These are phyloP conservation scores for Pseudocercospora cruenta DNA, from an alignment of 2,329 filamentous ascomycete genomes.

Conservation along the genomic window DNA sequence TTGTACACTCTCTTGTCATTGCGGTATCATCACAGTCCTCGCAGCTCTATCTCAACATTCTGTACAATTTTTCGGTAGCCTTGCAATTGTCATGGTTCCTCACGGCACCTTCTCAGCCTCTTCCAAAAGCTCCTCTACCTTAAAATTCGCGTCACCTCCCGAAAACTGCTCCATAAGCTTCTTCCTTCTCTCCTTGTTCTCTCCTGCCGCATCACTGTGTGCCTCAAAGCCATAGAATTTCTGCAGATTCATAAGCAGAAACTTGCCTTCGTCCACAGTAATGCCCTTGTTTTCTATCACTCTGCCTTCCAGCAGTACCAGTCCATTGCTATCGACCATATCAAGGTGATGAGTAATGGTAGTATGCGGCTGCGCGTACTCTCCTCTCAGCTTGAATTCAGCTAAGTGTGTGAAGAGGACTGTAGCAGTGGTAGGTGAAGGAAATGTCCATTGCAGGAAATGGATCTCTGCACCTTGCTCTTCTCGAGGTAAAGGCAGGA, in stretches of 20 bases:
- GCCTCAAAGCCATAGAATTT: constrained; percentile 78
- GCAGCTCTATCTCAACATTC: neutral
- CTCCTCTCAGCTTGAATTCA: constrained; percentile 87
- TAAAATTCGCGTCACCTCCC: constrained; percentile 76
- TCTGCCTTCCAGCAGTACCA: constrained; percentile 84
- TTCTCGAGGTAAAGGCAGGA: constrained; percentile 77
- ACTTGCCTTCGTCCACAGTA: constrained; percentile 78
- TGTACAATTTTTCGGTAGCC: neutral
- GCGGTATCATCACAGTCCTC: neutral
- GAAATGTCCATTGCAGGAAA: constrained; percentile 95
- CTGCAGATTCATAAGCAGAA: constrained; percentile 90
- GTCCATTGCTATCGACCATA: constrained; percentile 69
- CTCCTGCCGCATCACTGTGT: constrained; percentile 61
- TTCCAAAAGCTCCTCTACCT: constrained; percentile 80
- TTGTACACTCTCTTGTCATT: neutral
- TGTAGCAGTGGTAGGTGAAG: constrained; percentile 60
- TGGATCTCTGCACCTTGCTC: constrained; percentile 83
- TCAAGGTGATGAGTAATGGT: constrained; percentile 92
- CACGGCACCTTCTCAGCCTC: constrained; percentile 77
- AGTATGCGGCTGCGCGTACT: constrained; percentile 89
- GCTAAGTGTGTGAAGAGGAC: constrained; percentile 92
- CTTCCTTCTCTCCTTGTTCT: constrained; percentile 72
- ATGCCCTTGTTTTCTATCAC: constrained; percentile 78
- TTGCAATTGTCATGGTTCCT: neutral
- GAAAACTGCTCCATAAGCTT: constrained; percentile 81